These are phyloP conservation scores for Sugiyamaella qingdaonensis DNA, from an alignment of 805 yeast genomes.

Conservation along the genomic window DNA sequence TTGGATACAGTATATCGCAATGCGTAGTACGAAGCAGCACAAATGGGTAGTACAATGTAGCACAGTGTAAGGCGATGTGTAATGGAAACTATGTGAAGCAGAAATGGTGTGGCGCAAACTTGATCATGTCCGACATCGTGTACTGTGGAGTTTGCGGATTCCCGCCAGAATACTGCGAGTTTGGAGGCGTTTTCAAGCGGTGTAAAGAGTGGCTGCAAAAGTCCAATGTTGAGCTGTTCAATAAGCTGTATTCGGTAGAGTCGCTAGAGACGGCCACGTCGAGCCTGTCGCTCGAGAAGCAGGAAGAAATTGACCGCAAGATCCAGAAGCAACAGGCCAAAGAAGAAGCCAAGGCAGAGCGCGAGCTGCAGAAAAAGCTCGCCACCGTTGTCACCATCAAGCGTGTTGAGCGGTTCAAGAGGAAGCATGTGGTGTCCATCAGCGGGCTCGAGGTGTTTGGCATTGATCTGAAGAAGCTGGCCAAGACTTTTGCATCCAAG, in stretches of 20 bases:
- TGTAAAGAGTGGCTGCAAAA: slow-evolving; percentile 80
- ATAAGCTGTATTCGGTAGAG: slow-evolving; percentile 53
- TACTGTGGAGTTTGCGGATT: slow-evolving; percentile 79
- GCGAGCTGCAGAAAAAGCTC: slow-evolving; percentile 73
- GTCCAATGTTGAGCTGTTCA: slow-evolving; percentile 52
- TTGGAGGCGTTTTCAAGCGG: slow-evolving; percentile 72
- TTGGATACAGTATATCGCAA: no score
- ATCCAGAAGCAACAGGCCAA: slow-evolving; percentile 79
- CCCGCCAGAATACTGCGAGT: slow-evolving; percentile 93
- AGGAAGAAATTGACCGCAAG: slow-evolving; percentile 76
- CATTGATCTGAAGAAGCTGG: slow-evolving; percentile 82
- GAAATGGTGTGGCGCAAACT: no score
- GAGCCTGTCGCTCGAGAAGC: slow-evolving; percentile 65
- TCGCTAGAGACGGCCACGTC: slow-evolving; percentile 45
- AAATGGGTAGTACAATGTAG: no score
- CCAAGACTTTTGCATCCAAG: slow-evolving; percentile 87
- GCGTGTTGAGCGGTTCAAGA: slow-evolving; percentile 83
- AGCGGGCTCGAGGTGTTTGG: slow-evolving; percentile 86
- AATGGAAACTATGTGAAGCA: no score
- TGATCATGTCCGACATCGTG: slow-evolving; percentile 27
- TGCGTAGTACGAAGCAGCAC: no score
- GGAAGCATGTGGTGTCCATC: slow-evolving; percentile 82
- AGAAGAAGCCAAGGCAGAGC: slow-evolving; percentile 62
- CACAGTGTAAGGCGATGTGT: no score
- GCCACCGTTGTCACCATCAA: slow-evolving; percentile 79